Conservation (phyloP, 805 yeast genomes). For the Candida hungchunana region DNA sequence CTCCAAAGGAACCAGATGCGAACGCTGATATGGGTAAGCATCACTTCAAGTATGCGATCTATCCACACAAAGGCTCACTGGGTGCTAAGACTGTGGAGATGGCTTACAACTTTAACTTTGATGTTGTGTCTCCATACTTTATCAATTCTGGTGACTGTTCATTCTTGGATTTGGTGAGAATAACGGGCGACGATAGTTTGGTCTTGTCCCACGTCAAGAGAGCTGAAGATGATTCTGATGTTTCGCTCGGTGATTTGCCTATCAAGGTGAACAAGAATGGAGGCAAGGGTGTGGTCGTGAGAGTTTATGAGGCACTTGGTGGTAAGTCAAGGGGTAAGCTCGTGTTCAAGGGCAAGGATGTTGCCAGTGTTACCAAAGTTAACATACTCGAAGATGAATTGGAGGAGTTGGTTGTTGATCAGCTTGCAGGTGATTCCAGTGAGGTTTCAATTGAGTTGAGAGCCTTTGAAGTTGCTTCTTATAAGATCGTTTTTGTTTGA, state of each 20-base stretch:
- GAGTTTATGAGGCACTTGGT: conserved; percentile 87
- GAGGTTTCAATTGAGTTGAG: conserved; percentile 41
- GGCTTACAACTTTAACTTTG: conserved; percentile 77
- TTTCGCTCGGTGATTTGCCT: conserved; percentile 41
- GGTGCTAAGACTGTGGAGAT: conserved; percentile 61
- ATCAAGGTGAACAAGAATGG: conserved; percentile 38
- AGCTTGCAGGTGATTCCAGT: conserved; percentile 1
- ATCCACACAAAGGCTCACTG: conserved; percentile 75
- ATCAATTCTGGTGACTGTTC: conserved; percentile 16
- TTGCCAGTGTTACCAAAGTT: conserved; percentile 27
- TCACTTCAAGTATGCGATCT: conserved; percentile 73
- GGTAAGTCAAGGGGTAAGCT: conserved; percentile 60
- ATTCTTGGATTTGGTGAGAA: conserved; percentile 30
- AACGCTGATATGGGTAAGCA: conserved; percentile 92
- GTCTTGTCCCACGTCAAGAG: conserved; percentile 78
- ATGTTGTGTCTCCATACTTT: conserved; percentile 20
- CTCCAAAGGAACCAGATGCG: conserved; percentile 94
- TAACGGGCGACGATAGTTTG: conserved; percentile 50
- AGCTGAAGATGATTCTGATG: conserved; percentile 74
- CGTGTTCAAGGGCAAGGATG: conserved; percentile 36
- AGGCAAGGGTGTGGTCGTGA: conserved; percentile 53
- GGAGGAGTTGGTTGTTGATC: conserved; percentile 23
- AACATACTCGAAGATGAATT: conserved; percentile 37
- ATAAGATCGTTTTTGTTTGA: conserved; percentile 28
- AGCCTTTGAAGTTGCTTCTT: conserved; percentile 72